Conservation (phyloP, 805 yeast species). For the Peterozyma xylosa region DNA sequence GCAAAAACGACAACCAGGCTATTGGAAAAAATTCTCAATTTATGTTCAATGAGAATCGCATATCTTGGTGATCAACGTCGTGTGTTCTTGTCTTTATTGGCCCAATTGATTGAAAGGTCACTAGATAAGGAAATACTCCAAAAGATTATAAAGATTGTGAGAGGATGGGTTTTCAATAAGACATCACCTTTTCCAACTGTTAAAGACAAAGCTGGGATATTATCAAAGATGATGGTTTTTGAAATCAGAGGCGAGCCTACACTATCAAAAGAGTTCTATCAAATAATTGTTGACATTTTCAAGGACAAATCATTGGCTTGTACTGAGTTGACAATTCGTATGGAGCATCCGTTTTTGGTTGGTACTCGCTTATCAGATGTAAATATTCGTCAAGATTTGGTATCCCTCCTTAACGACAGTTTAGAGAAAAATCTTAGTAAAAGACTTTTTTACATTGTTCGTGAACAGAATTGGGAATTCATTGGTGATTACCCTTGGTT, state of each 20-base stretch:
- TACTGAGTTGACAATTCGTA: conserved; percentile 84
- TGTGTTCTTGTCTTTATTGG: conserved; percentile 75
- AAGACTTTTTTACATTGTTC: conserved; percentile 76
- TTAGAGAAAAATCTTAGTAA: conserved; percentile 72
- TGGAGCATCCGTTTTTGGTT: conserved; percentile 94
- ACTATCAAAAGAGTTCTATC: conserved; percentile 70
- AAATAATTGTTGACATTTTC: conserved; percentile 81
- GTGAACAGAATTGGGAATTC: conserved; percentile 97
- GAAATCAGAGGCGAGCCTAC: conserved; percentile 83
- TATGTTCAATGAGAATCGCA: conserved; percentile 75
- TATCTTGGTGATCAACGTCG: conserved; percentile 91
- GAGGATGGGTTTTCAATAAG: conserved; percentile 84
- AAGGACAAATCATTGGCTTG: conserved; percentile 70
- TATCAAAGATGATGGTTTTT: conserved; percentile 89
- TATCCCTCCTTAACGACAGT: conserved; percentile 72
- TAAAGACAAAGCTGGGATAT: conserved; percentile 91
- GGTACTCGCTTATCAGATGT: conserved; percentile 85
- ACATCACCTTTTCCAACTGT: conserved; percentile 85
- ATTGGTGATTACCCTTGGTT: conserved; percentile 92
- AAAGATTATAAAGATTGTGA: conserved; percentile 69
- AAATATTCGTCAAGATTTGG: conserved; percentile 63
- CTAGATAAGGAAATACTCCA: conserved; percentile 67
- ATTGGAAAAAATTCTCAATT: conserved; percentile 66
- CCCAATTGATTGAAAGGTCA: conserved; percentile 86
- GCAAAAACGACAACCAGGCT: conserved; percentile 73